Percentiles rank a stretch among this genome's conserved stretches.
phyloP scores from a whole-genome alignment of 768 basidiomycete genomes.

The Mycena kentingensis region DNA sequence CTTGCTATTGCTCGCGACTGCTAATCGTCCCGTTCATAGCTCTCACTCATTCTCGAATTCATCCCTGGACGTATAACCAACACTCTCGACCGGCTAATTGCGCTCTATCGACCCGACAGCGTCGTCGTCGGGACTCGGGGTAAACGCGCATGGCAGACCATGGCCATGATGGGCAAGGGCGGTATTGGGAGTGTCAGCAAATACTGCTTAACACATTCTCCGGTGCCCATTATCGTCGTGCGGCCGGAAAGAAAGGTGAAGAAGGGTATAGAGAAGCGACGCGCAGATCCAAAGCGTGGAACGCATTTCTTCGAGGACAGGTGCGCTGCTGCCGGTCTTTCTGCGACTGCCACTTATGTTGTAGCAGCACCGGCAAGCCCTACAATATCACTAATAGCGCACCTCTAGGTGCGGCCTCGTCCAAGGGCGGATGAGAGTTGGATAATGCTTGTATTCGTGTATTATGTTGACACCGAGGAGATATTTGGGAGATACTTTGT shows the following conservation, averaged over 20 bases:
- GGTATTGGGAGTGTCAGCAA: constrained; percentile 57
- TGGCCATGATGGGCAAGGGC: constrained; percentile 37
- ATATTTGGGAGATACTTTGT: background rate
- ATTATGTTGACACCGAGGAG: no score
- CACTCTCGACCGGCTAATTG: constrained; percentile 89
- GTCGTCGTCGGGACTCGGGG: constrained; percentile 93
- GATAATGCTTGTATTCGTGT: no score
- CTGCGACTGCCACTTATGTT: constrained; percentile 5
- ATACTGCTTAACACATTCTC: constrained; percentile 87
- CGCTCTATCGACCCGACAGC: constrained; percentile 88
- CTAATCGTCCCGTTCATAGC: constrained; percentile 38
- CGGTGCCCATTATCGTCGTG: constrained; percentile 96
- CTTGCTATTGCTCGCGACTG: no score
- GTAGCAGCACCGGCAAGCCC: constrained; percentile 15
- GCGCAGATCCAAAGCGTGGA: constrained; percentile 87
- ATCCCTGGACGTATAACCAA: constrained; percentile 89
- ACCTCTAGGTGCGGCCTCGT: constrained; percentile 4
- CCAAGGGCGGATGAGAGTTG: no score
- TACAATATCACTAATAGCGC: constrained; percentile 20
- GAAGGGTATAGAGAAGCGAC: constrained; percentile 82
- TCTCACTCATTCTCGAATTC: constrained; percentile 91
- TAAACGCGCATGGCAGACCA: constrained; percentile 43
- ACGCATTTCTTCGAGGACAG: constrained; percentile 43
- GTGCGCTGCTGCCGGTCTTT: background rate
- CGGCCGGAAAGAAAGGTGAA: constrained; percentile 85